phyloP scores from a whole-genome alignment of 495 filamentous ascomycete genomes.

The Talaromyces liani region DNA sequence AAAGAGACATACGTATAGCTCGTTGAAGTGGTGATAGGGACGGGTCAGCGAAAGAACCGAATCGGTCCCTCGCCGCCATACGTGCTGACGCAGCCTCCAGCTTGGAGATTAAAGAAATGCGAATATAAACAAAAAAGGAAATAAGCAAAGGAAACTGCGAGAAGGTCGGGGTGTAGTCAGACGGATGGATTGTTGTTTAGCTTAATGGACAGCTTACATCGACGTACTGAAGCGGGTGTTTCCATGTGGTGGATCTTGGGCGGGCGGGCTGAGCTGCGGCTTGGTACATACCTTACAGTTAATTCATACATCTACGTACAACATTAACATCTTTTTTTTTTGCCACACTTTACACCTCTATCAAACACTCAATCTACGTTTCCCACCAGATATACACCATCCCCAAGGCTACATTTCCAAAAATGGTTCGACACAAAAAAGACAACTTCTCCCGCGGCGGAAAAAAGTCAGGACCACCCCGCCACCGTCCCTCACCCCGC shows the following conservation, averaged over 20 bases:
- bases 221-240: not conserved
- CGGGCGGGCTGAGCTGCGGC: not conserved
- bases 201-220: not conserved
- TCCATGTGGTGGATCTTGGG: conserved; percentile 3
- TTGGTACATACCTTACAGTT: not conserved
- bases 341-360: not conserved
- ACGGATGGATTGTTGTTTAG: not conserved
- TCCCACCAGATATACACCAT: not conserved
- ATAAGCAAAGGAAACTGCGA: not conserved
- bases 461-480: conserved; percentile 51
- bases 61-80: conserved; percentile 93
- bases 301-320: not conserved
- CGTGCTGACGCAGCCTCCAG: conserved; percentile 95
- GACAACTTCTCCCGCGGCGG: conserved; percentile 68
- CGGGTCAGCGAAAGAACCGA: conserved; percentile 71
- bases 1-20: conserved; percentile 62
- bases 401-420: not conserved
- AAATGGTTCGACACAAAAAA: conserved; percentile 93
- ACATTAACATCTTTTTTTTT: not conserved
- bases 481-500: conserved; percentile 39
- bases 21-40: conserved; percentile 81
- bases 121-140: conserved; percentile 7
- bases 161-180: not conserved
- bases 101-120: conserved; percentile 22
- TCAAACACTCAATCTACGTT: not conserved